Percentiles rank a stretch among this genome's conserved stretches.
These are phyloP conservation scores for Fusarium temperatum DNA, from an alignment of 2,329 filamentous ascomycete species.

Conservation along the genomic window DNA sequence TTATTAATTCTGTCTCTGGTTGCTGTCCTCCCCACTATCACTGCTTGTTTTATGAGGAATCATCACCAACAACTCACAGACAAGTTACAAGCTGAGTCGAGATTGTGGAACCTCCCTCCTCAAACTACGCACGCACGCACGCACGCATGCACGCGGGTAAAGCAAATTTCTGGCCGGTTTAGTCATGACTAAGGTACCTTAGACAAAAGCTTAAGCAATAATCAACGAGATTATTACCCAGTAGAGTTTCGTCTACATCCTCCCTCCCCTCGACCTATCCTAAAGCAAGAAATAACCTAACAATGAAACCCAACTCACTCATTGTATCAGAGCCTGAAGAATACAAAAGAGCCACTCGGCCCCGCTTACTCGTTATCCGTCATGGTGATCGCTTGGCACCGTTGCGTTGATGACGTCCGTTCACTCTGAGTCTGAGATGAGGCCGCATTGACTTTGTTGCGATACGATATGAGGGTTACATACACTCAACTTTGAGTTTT, in stretches of 20 bases:
- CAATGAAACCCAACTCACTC: not conserved
- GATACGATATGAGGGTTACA: not conserved
- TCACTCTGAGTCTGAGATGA: conserved; percentile 4
- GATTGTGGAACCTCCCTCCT: conserved; percentile 2
- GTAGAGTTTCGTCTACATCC: conserved; percentile 7
- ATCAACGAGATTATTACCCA: conserved; percentile 1
- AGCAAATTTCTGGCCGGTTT: conserved; percentile 11
- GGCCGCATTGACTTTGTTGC: conserved; percentile 18
- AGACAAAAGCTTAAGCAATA: conserved; percentile 13
- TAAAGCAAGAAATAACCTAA: not conserved
- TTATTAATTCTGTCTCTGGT: not conserved
- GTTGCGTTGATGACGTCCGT: conserved; percentile 23
- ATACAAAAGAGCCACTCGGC: not conserved
- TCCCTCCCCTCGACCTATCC: not conserved
- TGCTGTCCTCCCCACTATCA: conserved; percentile 10
- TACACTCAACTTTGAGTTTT: not conserved
- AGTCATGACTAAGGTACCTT: not conserved
- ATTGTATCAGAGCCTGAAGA: conserved; percentile 1
- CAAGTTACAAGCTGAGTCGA: conserved; percentile 19
- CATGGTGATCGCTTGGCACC: conserved; percentile 16
- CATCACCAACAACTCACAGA: conserved; percentile 13
- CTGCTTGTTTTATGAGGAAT: not conserved
- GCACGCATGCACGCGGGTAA: not conserved
- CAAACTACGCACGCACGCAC: not conserved
- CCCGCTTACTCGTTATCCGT: conserved; percentile 24